Percentiles rank a stretch among this genome's conserved stretches.
Conservation (phyloP, 1,284 basidiomycete species). For the Phenoliferia sp. region DNA sequence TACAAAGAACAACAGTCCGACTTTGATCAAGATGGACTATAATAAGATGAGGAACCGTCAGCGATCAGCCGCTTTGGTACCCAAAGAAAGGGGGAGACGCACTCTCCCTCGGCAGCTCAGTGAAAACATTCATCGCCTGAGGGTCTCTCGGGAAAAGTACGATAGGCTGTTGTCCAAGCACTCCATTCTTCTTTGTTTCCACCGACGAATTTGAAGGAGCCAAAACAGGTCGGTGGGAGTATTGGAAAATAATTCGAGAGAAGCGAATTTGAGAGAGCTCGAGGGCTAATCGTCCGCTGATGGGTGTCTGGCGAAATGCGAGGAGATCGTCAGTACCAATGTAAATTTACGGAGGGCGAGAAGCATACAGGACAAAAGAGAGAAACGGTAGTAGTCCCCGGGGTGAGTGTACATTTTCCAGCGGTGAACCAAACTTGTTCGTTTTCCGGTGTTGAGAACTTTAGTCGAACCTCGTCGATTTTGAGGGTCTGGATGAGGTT, state of each 20-base stretch:
- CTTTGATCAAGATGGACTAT: conserved; percentile 63
- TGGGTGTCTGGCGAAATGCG: conserved; percentile 53
- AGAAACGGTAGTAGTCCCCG: conserved; percentile 55
- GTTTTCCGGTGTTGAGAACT: conserved; percentile 31
- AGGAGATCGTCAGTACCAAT: neutral
- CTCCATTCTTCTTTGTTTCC: too few species aligned
- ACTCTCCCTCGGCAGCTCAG: conserved; percentile 61
- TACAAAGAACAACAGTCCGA: conserved; percentile 52
- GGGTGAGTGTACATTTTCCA: conserved; percentile 45
- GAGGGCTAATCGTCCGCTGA: conserved; percentile 50
- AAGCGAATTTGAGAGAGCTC: conserved; percentile 40
- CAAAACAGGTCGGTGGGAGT: conserved; percentile 32
- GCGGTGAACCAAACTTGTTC: conserved; percentile 48
- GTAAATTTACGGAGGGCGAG: neutral
- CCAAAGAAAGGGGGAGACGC: conserved; percentile 32
- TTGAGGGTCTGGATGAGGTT: conserved; percentile 32
- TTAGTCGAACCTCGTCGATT: conserved; percentile 42
- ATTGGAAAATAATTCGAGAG: conserved; percentile 40
- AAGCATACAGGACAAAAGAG: conserved; percentile 63
- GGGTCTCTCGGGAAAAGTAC: conserved; percentile 55
- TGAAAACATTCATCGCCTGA: conserved; percentile 55
- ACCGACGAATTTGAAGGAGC: conserved; percentile 47
- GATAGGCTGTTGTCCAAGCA: conserved; percentile 11
- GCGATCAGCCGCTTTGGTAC: conserved; percentile 4
- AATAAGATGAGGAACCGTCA: too few species aligned